Evolutionary conservation across 805 yeast genomes (phyloP), one percentile per base, ranked within the genome.

Genomic region (Monosporozyma servazzii): DNA sequence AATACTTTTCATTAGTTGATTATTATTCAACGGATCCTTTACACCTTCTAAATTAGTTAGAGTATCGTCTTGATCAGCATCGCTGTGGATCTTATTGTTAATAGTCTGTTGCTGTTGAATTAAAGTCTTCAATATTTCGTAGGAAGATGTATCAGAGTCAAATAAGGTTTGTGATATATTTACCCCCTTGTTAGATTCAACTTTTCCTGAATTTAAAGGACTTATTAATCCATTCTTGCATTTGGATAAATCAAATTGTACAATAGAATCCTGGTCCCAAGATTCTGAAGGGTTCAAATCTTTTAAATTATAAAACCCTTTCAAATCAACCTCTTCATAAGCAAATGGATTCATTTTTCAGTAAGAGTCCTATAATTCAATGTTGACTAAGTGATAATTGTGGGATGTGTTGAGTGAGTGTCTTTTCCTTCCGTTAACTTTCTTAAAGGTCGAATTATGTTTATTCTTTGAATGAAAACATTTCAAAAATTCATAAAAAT

Each of bases 11-110:
- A 41, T 41, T 13, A 41, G 23, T 41, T 48, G 51, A 31, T 67
- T 69, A n/a, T 74, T 71, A 4, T 82, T 82, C 53, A 83, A 65
- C 1, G 88, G 86, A 57, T 83, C 88, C 47, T 71, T 74, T 50
- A 58, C 48, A 8, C 20, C 18, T 13, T 48, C 21, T 3, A 48
- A 23, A 27, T 44, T 43, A n/a, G 33, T 40, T 18, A 27, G 18
- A 23, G 25, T 43, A 31, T 49, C 46, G 9, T 47, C 31, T 45
- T 61, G 47, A 36, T 58, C 54, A 6, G 5, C 42, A 46, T 7
- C 10, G n/a, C 18, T 39, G n/a, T 20, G 30, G 11, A 10, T 11
- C 8, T 21, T 41, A 8, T 41, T 17, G 10, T 33, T 43, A 2
- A 23, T 33, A 1, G 18, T 36, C 21, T 64, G 65, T 41, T 62